These are phyloP conservation scores for Phytophthora sp. DNA, from an alignment of 352 stramenopile species.

Conservation along the genomic window DNA sequence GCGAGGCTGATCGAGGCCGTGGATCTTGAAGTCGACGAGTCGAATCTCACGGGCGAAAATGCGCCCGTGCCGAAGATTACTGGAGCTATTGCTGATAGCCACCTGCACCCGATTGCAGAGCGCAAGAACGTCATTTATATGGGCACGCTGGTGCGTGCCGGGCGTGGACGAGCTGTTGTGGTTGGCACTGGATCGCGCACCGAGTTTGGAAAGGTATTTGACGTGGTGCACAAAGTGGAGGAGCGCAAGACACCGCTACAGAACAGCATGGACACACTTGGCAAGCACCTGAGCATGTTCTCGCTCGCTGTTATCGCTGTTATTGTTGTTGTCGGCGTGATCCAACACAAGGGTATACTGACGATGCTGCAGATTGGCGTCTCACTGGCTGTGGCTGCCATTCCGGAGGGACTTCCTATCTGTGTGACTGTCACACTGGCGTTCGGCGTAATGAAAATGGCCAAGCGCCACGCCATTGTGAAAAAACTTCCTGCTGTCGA, in stretches of 20 bases:
- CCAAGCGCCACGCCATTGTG: slow-evolving; percentile 84
- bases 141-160: slow-evolving; percentile 94
- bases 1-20: slow-evolving; percentile 91
- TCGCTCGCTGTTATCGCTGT: slow-evolving; percentile 93
- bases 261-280: slow-evolving; percentile 96
- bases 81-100: slow-evolving; percentile 59
- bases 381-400: slow-evolving; percentile 82
- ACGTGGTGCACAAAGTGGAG: slow-evolving; percentile 94
- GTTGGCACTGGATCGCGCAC: slow-evolving; percentile 93
- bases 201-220: slow-evolving; percentile 96
- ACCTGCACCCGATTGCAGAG: slow-evolving; percentile 76
- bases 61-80: slow-evolving; percentile 83
- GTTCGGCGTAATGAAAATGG: slow-evolving; percentile 89
- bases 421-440: slow-evolving; percentile 84
- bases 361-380: slow-evolving; percentile 97
- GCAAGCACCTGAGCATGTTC: slow-evolving; percentile 94
- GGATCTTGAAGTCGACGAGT: slow-evolving; percentile 93
- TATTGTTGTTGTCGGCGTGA: slow-evolving; percentile 93
- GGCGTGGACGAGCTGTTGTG: slow-evolving; percentile 94
- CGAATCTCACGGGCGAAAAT: slow-evolving; percentile 94
- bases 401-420: slow-evolving; percentile 80
- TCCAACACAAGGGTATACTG: slow-evolving; percentile 93
- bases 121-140: slow-evolving; percentile 96
- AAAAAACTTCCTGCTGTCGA: slow-evolving; percentile 89
- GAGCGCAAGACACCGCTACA: slow-evolving; percentile 94